A percentile compares a stretch with the other conserved stretches of the same genome.
These are phyloP conservation scores for Wickerhamomyces tratensis DNA, from an alignment of 805 yeast species.

Conservation along the genomic window DNA sequence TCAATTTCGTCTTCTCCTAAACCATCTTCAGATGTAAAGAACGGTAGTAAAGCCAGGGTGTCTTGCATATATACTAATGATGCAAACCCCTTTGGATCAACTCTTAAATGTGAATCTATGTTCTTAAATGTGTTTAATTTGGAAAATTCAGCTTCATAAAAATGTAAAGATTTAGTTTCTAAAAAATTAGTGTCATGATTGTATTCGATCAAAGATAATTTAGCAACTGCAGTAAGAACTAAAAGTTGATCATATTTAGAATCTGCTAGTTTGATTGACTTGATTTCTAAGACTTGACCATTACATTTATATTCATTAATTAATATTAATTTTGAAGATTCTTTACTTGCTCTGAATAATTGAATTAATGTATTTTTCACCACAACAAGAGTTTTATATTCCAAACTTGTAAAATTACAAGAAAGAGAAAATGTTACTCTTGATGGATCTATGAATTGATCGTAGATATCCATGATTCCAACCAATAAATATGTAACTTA, in stretches of 20 bases:
- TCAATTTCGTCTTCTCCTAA: slow-evolving; percentile 27
- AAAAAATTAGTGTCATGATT: slow-evolving; percentile 41
- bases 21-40: slow-evolving; percentile 30
- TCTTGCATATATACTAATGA: slow-evolving; percentile 57
- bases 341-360: slow-evolving; percentile 13
- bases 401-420: slow-evolving; percentile 34
- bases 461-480: slow-evolving; percentile 61
- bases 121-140: slow-evolving; percentile 34
- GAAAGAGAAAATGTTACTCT: slow-evolving; percentile 53
- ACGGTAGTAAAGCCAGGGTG: slow-evolving; percentile 62
- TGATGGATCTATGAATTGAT: slow-evolving; percentile 69
- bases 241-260: slow-evolving; percentile 49
- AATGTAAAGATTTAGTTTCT: slow-evolving; percentile 75
- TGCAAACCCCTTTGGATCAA: slow-evolving; percentile 52
- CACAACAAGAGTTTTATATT: slow-evolving; percentile 45
- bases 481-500: no score
- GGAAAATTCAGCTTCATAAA: slow-evolving; percentile 64
- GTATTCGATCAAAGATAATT: slow-evolving; percentile 70
- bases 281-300: slow-evolving; percentile 57
- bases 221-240: slow-evolving; percentile 65
- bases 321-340: slow-evolving; percentile 24
- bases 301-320: slow-evolving; percentile 60
- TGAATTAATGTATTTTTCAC: slow-evolving; percentile 60
- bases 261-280: slow-evolving; percentile 37
- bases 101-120: slow-evolving; percentile 18